Base-by-base conservation (phyloP, 371 early-diverging fungal genomes). In the Mortierella sp. region DNA sequence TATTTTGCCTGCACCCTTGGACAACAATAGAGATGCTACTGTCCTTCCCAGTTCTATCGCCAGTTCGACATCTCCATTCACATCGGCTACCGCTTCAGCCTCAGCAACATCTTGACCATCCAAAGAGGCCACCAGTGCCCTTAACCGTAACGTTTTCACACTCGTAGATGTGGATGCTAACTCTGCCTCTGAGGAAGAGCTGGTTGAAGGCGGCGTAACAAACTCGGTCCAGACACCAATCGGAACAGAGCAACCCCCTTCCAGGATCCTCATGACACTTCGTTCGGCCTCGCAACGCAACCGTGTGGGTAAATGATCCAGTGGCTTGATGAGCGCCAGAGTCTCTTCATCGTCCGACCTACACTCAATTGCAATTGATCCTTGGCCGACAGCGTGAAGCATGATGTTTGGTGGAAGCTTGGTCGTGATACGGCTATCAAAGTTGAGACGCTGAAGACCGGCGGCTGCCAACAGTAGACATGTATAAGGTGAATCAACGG, bases 241-340 rank as follows among this genome's bases (percentile, higher is more conserved):
- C 7, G 98, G 98, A 53, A 98, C 97, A 58, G 90, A 92, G 84
- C 98, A 98, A 1, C 98, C 98, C 38, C 98, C 98, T 82, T 98
- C 96, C 21, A 98, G 80, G 24, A 79, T 82, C 23, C 94, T 87
- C 94, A 98, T 93, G 66, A 97, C 84, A 27, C 89, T 83, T n/a
- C 98, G 93, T 72, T 98, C 98, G 6, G 93, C 89, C 28, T 83
- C 74, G 59, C 95, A 95, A 21, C 87, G 74, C 38, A 94, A 55
- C 34, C 89, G 80, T 0, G 96, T 92, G 6, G 81, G 81, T 34
- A 63, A 28, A 64, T 96, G 92, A 45, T 92, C 86, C 28, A 97
- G 82, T 2, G 76, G 62, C 13, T 70, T 64, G 23, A 96, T 74
- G 24, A 94, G 24, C 5, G 62, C 68, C 5, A 74, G 55, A 0